Conservation (phyloP, 176 grass and related monocot genomes). For the Zizania latifolia region DNA sequence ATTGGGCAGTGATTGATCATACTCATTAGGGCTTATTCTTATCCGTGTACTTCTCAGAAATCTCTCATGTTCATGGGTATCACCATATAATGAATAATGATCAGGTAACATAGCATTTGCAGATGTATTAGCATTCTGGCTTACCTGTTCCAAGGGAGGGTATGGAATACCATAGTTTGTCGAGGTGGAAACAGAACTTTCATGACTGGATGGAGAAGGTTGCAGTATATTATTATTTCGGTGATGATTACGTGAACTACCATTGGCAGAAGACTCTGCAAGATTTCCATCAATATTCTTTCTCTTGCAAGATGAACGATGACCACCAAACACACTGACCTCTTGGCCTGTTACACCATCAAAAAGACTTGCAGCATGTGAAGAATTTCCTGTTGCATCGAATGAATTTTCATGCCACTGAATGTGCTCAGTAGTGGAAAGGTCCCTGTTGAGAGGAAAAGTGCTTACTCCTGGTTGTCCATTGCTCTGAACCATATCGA, state of each 20-base stretch:
- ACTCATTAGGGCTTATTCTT: slow-evolving; percentile 35
- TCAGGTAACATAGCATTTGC: slow-evolving; percentile 9
- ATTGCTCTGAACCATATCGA: slow-evolving; percentile 25
- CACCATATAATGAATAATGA: slow-evolving; percentile 33
- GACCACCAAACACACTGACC: not conserved
- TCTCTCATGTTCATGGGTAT: slow-evolving; percentile 24
- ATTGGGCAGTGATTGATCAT: slow-evolving; percentile 36
- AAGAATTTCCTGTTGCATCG: slow-evolving; percentile 12
- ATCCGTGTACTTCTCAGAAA: slow-evolving; percentile 38
- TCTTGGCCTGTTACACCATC: slow-evolving; percentile 13
- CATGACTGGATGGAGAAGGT: slow-evolving; percentile 3
- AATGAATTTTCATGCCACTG: slow-evolving; percentile 16
- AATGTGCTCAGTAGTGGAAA: slow-evolving; percentile 17
- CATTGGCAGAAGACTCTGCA: slow-evolving; percentile 49
- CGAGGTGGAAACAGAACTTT: slow-evolving; percentile 30
- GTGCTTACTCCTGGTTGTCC: slow-evolving; percentile 22
- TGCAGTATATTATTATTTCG: slow-evolving; percentile 29
- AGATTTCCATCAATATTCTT: slow-evolving; percentile 41
- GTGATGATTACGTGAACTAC: slow-evolving; percentile 25
- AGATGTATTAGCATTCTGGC: slow-evolving; percentile 13
- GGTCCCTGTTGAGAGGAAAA: slow-evolving; percentile 22
- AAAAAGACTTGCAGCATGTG: slow-evolving; percentile 9
- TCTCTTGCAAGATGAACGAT: slow-evolving; percentile 41
- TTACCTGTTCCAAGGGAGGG: slow-evolving; percentile 27
- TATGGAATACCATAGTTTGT: slow-evolving; percentile 25